Evolutionary conservation across 208 protist genomes (phyloP), one percentile per base, ranked within the genome.

Genomic region (Trypanosoma melophagium): DNA sequence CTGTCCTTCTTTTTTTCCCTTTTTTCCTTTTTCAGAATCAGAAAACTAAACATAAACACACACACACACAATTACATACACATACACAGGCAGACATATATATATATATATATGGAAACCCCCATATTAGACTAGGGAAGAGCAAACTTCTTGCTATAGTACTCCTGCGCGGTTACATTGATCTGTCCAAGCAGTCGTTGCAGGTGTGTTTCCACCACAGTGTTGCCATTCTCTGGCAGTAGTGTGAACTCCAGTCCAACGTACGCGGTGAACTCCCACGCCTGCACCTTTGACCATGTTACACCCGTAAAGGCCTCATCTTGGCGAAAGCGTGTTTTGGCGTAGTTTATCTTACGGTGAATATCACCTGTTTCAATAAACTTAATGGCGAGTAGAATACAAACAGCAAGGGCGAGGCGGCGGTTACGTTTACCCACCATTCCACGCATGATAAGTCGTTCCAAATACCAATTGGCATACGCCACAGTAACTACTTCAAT

Each of bases 401-500:
- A 92, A 7, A 74, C 76, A 5, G 89, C 86, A 52, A 87, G 59
- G 17, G 86, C 84, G 14, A 88, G 66, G 66, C 86, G 85, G n/a
- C 86, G 81, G 58, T 95, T 95, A 31, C 73, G 71, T 61, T 92
- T 92, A 25, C 81, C 76, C 52, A 95, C 89, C 86, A 92, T 92
- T 16, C 85, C 86, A 45, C 80, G 81, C 68, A 82, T 75, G 31
- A 92, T 75, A 40, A 95, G 78, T 8, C 89, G 77, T 74, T 95
- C 89, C 71, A 92, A 89, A 72, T 95, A 95, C 86, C 89, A 95
- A 69, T 92, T 90, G n/a, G 86, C 89, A 63, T 92, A 76, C 16
- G 89, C 86, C 31, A 84, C 69, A 13, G 89, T 92, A 51, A 74
- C 74, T 19, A 95, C 61, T 63, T 95, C 86, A 24, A 95, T 66